Evolutionary conservation across 1,139 yeast species (phyloP).

Genomic region (Hansenula lynferdii): DNA sequence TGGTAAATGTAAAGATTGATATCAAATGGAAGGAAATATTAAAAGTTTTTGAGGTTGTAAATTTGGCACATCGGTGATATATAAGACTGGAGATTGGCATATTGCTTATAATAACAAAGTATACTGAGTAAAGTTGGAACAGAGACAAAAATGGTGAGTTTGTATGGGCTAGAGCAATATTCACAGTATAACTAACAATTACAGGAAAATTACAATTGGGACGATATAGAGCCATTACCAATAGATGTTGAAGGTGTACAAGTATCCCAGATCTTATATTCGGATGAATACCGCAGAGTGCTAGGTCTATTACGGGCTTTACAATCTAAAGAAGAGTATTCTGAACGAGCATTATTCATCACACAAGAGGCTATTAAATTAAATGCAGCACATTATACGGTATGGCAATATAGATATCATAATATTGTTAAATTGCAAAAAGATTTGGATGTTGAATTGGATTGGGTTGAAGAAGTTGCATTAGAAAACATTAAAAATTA

Average conservation of each 20-base stretch:
- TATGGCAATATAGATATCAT: conserved; percentile 76
- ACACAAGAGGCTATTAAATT: conserved; percentile 58
- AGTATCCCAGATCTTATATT: conserved; percentile 74
- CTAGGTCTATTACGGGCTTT: conserved; percentile 64
- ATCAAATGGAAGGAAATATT: no score
- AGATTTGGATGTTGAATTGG: conserved; percentile 43
- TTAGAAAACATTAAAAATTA: conserved; percentile 81
- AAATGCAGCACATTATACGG: conserved; percentile 89
- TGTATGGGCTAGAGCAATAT: no score
- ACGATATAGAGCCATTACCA: conserved; percentile 38
- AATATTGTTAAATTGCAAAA: conserved; percentile 40
- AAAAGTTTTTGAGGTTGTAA: no score
- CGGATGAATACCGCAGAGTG: conserved; percentile 57
- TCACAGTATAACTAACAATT: not conserved
- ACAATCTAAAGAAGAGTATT: conserved; percentile 54
- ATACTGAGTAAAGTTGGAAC: no score
- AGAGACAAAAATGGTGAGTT: not conserved
- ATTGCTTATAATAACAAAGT: no score
- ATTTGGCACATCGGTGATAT: no score
- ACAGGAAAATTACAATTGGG: conserved; percentile 28
- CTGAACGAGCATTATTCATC: conserved; percentile 65
- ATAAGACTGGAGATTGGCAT: no score
- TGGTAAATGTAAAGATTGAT: no score
- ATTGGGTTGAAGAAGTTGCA: conserved; percentile 78
- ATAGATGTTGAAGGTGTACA: conserved; percentile 40